Evolutionary conservation across 2,329 filamentous ascomycete genomes (phyloP).

Genomic region (Cladobotryum protrusum): DNA sequence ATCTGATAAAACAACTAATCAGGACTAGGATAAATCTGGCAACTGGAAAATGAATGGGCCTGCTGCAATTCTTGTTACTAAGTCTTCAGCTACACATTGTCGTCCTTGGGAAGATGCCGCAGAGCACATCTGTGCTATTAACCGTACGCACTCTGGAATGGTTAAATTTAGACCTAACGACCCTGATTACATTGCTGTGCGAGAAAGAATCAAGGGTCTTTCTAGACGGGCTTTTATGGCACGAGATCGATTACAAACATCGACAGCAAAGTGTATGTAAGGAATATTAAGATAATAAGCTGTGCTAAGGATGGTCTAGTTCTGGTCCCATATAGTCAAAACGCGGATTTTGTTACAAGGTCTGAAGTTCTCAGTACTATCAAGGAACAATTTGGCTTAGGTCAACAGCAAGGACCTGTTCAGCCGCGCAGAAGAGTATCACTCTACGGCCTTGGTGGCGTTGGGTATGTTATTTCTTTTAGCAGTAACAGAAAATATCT

Average conservation of each 20-base stretch:
- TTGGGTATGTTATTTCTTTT: too few species aligned
- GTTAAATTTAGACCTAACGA: slow-evolving; percentile 21
- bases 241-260: background rate
- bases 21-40: slow-evolving; percentile 13
- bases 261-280: slow-evolving; percentile 8
- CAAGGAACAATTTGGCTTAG: slow-evolving; percentile 6
- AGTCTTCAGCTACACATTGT: slow-evolving; percentile 20
- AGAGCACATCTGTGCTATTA: slow-evolving; percentile 18
- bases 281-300: background rate
- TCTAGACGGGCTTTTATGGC: slow-evolving; percentile 1
- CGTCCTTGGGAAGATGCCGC: slow-evolving; percentile 17
- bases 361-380: background rate
- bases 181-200: background rate
- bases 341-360: slow-evolving; percentile 10
- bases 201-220: slow-evolving; percentile 6
- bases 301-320: slow-evolving; percentile 6
- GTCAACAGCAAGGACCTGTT: background rate
- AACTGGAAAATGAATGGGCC: slow-evolving; percentile 20
- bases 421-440: slow-evolving; percentile 2
- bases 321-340: slow-evolving; percentile 11
- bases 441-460: slow-evolving; percentile 1
- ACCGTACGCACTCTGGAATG: slow-evolving; percentile 16
- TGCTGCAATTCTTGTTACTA: slow-evolving; percentile 16
- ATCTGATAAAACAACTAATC: background rate
- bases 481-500: background rate